Conservation (phyloP, 257 asterid species). For the Forsythia viridissima region DNA sequence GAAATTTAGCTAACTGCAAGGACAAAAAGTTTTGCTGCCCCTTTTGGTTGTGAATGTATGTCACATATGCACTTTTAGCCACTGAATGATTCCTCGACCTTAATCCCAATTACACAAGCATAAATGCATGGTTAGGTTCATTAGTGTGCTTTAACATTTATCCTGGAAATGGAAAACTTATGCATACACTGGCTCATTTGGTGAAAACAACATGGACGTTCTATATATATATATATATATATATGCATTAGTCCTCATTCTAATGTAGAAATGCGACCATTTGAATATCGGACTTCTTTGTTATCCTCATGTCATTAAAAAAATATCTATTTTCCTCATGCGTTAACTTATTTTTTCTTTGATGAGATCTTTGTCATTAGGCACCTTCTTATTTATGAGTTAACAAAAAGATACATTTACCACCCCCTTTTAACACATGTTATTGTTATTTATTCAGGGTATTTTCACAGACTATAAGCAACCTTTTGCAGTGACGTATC, state of each 20-base stretch:
- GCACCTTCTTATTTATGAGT: background rate
- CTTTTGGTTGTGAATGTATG: background rate
- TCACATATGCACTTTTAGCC: background rate
- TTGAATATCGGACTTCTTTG: slow-evolving; percentile 3
- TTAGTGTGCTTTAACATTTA: background rate
- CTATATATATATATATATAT: too few species aligned
- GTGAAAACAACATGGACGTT: too few species aligned
- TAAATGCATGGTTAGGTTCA: background rate
- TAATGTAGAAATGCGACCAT: background rate
- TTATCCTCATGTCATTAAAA: background rate
- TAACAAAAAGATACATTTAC: background rate
- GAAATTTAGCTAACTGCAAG: background rate
- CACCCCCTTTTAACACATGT: background rate
- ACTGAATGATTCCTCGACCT: background rate
- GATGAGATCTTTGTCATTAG: background rate
- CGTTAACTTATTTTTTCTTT: background rate
- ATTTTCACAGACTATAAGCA: slow-evolving; percentile 91
- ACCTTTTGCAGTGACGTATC: slow-evolving; percentile 97
- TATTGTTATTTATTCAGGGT: slow-evolving; percentile 51
- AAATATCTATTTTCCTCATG: background rate
- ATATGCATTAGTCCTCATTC: background rate
- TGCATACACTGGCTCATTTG: background rate
- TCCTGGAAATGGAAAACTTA: background rate
- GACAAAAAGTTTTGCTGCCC: background rate
- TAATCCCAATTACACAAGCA: background rate